Conservation (phyloP, 1,139 yeast species). For the Yamadazyma atlantica region DNA sequence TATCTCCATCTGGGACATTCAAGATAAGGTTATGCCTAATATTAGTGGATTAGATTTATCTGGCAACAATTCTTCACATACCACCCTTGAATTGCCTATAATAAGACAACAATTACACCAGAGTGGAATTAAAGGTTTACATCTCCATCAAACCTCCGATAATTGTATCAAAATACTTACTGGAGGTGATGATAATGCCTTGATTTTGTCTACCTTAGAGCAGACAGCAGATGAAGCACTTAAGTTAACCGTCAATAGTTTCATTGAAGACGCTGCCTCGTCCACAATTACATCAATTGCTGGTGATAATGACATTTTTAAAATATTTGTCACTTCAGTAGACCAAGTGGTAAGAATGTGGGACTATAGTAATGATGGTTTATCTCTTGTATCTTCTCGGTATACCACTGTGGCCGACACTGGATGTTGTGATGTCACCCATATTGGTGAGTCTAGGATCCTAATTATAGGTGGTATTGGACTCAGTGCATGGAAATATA, state of each 20-base stretch:
- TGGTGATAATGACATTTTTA: conserved; percentile 7
- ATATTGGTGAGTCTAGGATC: conserved; percentile 21
- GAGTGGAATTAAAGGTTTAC: conserved; percentile 70
- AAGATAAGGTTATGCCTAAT: background rate
- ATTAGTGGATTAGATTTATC: background rate
- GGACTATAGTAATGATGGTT: conserved; percentile 35
- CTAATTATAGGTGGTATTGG: conserved; percentile 73
- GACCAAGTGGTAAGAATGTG: conserved; percentile 78
- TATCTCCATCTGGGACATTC: conserved; percentile 59
- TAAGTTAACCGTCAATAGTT: conserved; percentile 24
- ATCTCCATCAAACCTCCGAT: conserved; percentile 5
- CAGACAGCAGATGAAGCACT: conserved; percentile 17
- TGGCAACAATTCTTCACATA: background rate
- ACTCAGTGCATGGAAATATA: conserved; percentile 49
- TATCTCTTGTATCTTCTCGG: conserved; percentile 40
- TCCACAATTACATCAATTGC: conserved; percentile 77
- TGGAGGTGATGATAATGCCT: conserved; percentile 92
- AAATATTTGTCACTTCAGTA: conserved; percentile 58
- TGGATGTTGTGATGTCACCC: conserved; percentile 58
- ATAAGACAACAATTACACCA: conserved; percentile 67
- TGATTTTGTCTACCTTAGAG: conserved; percentile 45
- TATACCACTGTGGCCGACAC: conserved; percentile 91
- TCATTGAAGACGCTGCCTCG: conserved; percentile 66
- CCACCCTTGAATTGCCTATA: conserved; percentile 23
- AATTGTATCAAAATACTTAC: conserved; percentile 47